Conservation (phyloP, 768 basidiomycete genomes). For the Saitozyma sp. region DNA sequence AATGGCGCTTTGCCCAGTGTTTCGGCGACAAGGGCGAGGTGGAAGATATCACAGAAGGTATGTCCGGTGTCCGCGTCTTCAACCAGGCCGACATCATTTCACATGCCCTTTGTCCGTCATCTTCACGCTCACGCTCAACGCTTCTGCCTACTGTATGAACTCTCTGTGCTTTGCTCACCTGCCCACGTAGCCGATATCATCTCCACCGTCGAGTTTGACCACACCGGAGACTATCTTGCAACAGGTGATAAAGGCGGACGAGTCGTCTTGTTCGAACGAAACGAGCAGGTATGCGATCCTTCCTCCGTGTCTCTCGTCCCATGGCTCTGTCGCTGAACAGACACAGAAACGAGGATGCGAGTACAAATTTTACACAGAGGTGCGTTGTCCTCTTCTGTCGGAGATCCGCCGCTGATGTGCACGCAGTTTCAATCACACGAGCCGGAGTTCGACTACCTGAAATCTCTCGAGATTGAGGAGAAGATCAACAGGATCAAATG, state of each 20-base stretch:
- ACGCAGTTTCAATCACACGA: conserved; percentile 92
- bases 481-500: conserved; percentile 99
- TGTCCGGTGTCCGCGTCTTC: conserved; percentile 32
- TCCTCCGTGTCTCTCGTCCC: background rate
- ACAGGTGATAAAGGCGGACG: conserved; percentile 99
- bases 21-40: conserved; percentile 96
- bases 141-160: too few species aligned
- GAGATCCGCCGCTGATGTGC: background rate
- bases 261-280: conserved; percentile 97
- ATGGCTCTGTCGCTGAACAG: conserved; percentile 18
- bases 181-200: conserved; percentile 88
- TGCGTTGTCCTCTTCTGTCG: conserved; percentile 18
- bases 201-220: conserved; percentile 99
- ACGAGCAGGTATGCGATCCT: conserved; percentile 73
- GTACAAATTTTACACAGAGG: conserved; percentile 99
- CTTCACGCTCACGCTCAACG: conserved; percentile 41
- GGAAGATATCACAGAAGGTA: conserved; percentile 98
- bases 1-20: conserved; percentile 99
- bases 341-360: conserved; percentile 97
- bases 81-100: too few species aligned
- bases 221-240: conserved; percentile 97
- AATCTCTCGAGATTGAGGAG: conserved; percentile 99
- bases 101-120: background rate
- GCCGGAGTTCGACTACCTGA: conserved; percentile 99
- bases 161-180: conserved; percentile 54